Percentiles rank a stretch among this genome's conserved stretches.
phyloP scores from a whole-genome alignment of 164 flowering plant genomes.

The Buxus sempervirens region DNA sequence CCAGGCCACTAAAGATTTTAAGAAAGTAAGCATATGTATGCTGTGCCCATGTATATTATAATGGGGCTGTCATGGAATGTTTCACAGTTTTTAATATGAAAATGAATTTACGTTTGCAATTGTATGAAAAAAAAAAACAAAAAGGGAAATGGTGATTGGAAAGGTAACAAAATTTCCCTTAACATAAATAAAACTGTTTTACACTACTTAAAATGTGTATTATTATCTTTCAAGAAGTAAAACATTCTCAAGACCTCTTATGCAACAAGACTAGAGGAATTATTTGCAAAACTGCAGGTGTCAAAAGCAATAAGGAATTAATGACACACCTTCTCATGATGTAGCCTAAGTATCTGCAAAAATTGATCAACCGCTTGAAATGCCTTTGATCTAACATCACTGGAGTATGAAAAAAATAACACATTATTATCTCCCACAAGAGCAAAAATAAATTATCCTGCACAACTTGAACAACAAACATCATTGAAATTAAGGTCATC shows the following conservation, averaged over 20 bases:
- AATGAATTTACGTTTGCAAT: not conserved
- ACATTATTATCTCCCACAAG: not conserved
- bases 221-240: not conserved
- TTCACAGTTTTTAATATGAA: not conserved
- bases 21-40: not conserved
- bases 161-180: not conserved
- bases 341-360: slow-evolving; percentile 73
- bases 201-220: not conserved
- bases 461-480: not conserved
- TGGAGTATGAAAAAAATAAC: slow-evolving; percentile 22
- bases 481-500: not conserved
- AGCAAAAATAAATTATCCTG: not conserved
- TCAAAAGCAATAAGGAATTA: slow-evolving; percentile 7
- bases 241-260: not conserved
- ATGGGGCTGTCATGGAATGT: not conserved
- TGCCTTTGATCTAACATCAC: slow-evolving; percentile 92
- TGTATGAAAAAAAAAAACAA: too few species aligned
- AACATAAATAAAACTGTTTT: not conserved
- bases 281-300: not conserved
- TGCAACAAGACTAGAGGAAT: not conserved
- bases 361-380: slow-evolving; percentile 98
- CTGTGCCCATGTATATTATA: too few species aligned
- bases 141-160: not conserved
- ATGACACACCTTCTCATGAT: slow-evolving; percentile 68
- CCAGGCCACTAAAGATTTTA: not conserved